These are phyloP conservation scores for Solanum pimpinellifolium DNA, from an alignment of 257 asterid species.

Conservation along the genomic window DNA sequence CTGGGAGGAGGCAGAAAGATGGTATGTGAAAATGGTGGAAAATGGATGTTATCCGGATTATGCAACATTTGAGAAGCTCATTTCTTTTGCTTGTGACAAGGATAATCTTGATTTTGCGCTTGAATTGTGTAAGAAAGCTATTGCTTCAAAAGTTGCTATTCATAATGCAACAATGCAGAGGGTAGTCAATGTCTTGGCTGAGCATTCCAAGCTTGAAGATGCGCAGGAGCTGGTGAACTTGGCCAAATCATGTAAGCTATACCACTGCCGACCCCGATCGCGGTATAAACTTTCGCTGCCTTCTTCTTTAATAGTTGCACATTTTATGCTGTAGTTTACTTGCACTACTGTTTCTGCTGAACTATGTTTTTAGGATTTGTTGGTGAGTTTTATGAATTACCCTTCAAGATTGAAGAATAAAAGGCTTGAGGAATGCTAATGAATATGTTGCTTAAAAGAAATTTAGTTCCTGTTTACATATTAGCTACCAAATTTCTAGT, in stretches of 20 bases:
- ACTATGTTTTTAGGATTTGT: not conserved
- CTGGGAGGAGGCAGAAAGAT: conserved; percentile 29
- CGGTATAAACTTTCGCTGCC: not conserved
- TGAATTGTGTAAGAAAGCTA: conserved; percentile 26
- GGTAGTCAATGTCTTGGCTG: not conserved
- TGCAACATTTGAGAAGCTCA: conserved; percentile 18
- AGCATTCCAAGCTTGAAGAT: not conserved
- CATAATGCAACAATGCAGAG: not conserved
- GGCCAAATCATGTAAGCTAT: not conserved
- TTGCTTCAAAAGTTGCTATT: not conserved
- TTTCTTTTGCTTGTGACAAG: conserved; percentile 27
- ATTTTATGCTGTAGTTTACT: not conserved
- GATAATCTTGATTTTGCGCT: conserved; percentile 30
- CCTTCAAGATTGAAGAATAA: not conserved
- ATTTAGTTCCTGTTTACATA: not conserved
- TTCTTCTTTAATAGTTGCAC: not conserved
- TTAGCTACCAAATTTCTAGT: not conserved
- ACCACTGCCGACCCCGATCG: not conserved
- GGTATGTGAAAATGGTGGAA: conserved; percentile 21
- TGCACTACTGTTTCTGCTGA: not conserved
- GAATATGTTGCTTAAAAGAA: not conserved
- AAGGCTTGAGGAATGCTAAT: not conserved
- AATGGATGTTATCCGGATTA: conserved; percentile 14
- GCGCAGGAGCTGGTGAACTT: not conserved
- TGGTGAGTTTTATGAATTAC: not conserved